phyloP scores from a whole-genome alignment of 2,329 filamentous ascomycete genomes.

The Fusarium anthophilum region DNA sequence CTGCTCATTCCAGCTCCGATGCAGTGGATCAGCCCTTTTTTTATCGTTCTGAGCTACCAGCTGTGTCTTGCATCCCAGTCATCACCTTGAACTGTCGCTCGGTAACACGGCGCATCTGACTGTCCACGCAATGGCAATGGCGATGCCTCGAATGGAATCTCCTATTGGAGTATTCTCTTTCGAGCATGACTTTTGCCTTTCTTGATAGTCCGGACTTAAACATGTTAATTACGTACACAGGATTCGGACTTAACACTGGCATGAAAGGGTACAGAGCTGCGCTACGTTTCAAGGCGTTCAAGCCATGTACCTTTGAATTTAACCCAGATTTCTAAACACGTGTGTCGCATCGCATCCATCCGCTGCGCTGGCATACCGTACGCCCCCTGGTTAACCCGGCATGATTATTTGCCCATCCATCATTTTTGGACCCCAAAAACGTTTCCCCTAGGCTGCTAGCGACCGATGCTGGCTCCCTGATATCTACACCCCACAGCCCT shows the following conservation, averaged over 20 bases:
- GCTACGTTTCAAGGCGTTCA: conserved; percentile 11
- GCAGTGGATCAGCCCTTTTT: conserved; percentile 20
- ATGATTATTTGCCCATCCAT: conserved; percentile 3
- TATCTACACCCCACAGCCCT: conserved; percentile 17
- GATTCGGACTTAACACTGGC: conserved; percentile 12
- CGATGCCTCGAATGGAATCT: conserved; percentile 1
- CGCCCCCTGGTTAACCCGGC: background rate
- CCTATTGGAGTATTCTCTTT: background rate
- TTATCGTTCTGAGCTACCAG: conserved; percentile 12
- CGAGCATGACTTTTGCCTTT: background rate
- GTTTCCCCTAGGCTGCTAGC: background rate
- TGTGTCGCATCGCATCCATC: background rate
- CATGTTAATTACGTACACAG: background rate
- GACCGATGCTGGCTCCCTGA: background rate
- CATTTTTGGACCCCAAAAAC: conserved; percentile 14
- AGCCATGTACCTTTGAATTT: conserved; percentile 10
- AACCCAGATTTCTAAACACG: conserved; percentile 12
- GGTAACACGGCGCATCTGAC: conserved; percentile 8
- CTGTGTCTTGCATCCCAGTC: conserved; percentile 30
- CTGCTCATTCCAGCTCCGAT: conserved; percentile 28
- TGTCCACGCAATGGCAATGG: background rate
- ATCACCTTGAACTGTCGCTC: conserved; percentile 17
- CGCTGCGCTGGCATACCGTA: background rate
- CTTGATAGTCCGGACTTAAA: conserved; percentile 5
- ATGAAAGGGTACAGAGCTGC: background rate